A percentile compares a stretch with the other conserved stretches of the same genome.
These are phyloP conservation scores for Astrothelium subdiscretum DNA, from an alignment of 495 filamentous ascomycete species.

Conservation along the genomic window DNA sequence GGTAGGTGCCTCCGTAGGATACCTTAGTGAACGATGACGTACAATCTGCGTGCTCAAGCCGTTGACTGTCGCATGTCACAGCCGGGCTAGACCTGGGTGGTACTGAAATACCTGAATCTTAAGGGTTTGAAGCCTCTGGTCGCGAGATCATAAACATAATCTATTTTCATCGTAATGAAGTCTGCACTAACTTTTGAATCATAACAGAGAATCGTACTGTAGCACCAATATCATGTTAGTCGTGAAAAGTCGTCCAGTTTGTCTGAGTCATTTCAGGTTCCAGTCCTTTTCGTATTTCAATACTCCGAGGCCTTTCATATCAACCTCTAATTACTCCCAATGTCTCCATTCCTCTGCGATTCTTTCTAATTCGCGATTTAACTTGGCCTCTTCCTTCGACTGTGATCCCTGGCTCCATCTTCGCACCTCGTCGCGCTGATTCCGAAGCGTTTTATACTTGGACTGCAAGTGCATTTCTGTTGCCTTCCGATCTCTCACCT, in stretches of 20 bases:
- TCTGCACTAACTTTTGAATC: no score
- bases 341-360: slow-evolving; percentile 16
- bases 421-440: slow-evolving; percentile 6
- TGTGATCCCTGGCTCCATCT: slow-evolving; percentile 1
- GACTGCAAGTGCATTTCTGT: slow-evolving; percentile 21
- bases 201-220: no score
- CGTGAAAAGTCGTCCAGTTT: background rate
- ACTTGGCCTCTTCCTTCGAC: slow-evolving; percentile 8
- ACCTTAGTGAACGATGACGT: no score
- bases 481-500: slow-evolving; percentile 48
- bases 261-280: background rate
- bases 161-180: no score
- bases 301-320: background rate
- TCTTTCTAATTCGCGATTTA: slow-evolving; percentile 11
- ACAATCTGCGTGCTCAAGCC: no score
- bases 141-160: no score
- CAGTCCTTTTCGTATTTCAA: background rate
- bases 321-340: slow-evolving; percentile 13
- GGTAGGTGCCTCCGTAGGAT: no score
- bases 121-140: no score
- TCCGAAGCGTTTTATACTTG: slow-evolving; percentile 15
- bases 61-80: no score
- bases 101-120: no score
- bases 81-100: no score
- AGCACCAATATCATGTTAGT: background rate